These are phyloP conservation scores for Lentinula raphanica DNA, from an alignment of 768 basidiomycete species.

Conservation along the genomic window DNA sequence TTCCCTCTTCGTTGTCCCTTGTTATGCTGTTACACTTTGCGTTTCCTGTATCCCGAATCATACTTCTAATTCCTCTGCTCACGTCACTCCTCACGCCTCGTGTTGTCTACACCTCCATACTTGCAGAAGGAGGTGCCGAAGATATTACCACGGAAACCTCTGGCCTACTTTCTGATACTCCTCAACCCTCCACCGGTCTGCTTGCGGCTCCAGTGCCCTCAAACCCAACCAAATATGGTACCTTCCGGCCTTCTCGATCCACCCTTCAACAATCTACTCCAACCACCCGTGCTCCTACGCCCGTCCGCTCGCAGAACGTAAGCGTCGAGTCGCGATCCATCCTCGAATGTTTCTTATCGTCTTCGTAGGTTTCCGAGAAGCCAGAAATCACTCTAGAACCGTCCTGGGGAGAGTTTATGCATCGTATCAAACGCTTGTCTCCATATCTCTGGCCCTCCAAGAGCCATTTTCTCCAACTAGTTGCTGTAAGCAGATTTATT, in stretches of 20 bases:
- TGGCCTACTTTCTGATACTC: constrained; percentile 46
- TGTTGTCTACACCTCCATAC: constrained; percentile 53
- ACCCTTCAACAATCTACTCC: constrained; percentile 46
- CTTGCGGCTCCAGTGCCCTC: constrained; percentile 35
- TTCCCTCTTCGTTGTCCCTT: constrained; percentile 10
- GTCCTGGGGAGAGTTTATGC: constrained; percentile 65
- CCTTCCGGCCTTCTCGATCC: constrained; percentile 54
- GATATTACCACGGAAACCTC: constrained; percentile 42
- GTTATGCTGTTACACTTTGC: constrained; percentile 37
- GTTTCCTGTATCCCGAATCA: constrained; percentile 61
- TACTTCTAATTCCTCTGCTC: constrained; percentile 58
- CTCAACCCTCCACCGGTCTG: constrained; percentile 47
- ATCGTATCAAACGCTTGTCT: constrained; percentile 56
- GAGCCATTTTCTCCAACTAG: constrained; percentile 56
- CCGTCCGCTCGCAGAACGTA: constrained; percentile 31
- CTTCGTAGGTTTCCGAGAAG: constrained; percentile 33
- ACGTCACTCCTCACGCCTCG: constrained; percentile 59
- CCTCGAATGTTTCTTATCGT: neutral
- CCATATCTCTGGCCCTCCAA: constrained; percentile 87
- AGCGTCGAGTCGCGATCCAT: neutral
- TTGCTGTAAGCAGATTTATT: constrained; percentile 45
- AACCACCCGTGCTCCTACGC: constrained; percentile 49
- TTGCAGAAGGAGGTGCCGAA: constrained; percentile 35
- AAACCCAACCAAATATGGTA: constrained; percentile 66
- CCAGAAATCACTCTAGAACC: constrained; percentile 57